These are phyloP conservation scores for Kwoniella pini DNA, from an alignment of 768 basidiomycete genomes.

Conservation along the genomic window DNA sequence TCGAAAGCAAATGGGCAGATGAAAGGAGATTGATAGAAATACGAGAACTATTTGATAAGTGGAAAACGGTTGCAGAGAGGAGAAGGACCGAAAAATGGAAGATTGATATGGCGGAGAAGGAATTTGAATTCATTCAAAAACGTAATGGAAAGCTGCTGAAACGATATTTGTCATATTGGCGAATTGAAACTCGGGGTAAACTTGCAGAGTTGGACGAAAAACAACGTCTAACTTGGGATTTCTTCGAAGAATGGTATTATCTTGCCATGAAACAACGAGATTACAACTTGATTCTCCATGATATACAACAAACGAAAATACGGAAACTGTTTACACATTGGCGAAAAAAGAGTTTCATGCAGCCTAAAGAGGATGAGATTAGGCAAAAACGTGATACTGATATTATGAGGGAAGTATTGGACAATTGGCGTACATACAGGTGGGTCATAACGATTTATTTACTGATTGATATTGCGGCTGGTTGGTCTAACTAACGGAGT, in stretches of 20 bases:
- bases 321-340: slow-evolving; percentile 7
- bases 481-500: too few species aligned
- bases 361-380: slow-evolving; percentile 10
- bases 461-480: too few species aligned
- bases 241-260: slow-evolving; percentile 13
- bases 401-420: slow-evolving; percentile 15
- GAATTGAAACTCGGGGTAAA: slow-evolving; percentile 12
- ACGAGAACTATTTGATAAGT: slow-evolving; percentile 17
- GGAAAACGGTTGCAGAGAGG: slow-evolving; percentile 19
- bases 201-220: not conserved
- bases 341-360: slow-evolving; percentile 11
- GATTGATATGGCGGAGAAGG: slow-evolving; percentile 30
- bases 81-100: slow-evolving; percentile 31
- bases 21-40: not conserved
- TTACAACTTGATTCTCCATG: not conserved
- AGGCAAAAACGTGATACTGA: not conserved
- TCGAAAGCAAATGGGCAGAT: slow-evolving; percentile 7
- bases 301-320: not conserved
- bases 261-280: not conserved
- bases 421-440: slow-evolving; percentile 21
- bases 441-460: not conserved
- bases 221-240: not conserved
- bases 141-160: slow-evolving; percentile 3
- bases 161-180: slow-evolving; percentile 12
- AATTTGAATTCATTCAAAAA: slow-evolving; percentile 15